A percentile compares a stretch with the other conserved stretches of the same genome.
Conservation (phyloP, 345 rosid genomes). For the Geranium rotundifolium region DNA sequence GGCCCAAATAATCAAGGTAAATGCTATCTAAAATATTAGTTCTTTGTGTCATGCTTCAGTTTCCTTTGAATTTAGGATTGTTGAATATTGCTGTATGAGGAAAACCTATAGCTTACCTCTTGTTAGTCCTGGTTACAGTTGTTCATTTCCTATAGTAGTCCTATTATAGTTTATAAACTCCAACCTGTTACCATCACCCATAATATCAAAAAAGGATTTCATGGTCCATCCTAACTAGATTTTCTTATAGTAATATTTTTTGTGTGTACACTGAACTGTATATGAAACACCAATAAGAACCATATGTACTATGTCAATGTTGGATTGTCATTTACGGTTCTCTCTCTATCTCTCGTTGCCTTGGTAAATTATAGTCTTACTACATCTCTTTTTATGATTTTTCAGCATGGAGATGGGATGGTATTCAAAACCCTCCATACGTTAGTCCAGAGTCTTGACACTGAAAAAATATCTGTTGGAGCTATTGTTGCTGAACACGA, state of each 20-base stretch:
- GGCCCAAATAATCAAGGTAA: conserved; percentile 41
- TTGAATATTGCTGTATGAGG: not conserved
- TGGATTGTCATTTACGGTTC: not conserved
- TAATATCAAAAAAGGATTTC: too few species aligned
- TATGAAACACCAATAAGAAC: not conserved
- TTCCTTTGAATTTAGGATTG: not conserved
- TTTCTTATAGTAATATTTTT: not conserved
- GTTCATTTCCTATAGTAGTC: not conserved
- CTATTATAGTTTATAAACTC: too few species aligned
- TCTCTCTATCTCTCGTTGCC: not conserved
- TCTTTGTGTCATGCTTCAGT: not conserved
- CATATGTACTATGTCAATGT: not conserved
- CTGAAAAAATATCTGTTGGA: conserved; percentile 28
- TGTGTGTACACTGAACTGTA: not conserved
- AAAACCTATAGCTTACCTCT: not conserved
- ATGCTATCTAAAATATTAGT: not conserved
- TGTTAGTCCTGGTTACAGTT: not conserved
- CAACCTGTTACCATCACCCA: too few species aligned
- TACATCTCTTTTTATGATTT: conserved; percentile 3
- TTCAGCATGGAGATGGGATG: conserved; percentile 54
- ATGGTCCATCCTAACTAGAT: too few species aligned
- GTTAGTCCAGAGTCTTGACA: conserved; percentile 30
- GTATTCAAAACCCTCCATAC: conserved; percentile 40
- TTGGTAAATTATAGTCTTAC: not conserved
- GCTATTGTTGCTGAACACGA: conserved; percentile 38